phyloP scores from a whole-genome alignment of 2,329 filamentous ascomycete species.

The Albophoma yamanashiensis region DNA sequence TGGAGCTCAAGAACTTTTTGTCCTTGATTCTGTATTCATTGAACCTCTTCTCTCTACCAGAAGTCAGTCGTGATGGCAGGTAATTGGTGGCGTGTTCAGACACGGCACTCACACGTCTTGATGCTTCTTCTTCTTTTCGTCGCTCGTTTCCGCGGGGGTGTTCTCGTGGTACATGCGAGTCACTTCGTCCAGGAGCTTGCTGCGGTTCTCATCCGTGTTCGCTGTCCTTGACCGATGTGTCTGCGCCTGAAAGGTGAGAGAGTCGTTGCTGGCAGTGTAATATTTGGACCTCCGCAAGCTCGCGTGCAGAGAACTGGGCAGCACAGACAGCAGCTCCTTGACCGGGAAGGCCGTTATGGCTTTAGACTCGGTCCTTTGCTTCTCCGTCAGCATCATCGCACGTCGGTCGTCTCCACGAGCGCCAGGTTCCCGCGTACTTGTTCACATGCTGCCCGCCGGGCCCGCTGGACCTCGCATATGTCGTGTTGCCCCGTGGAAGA shows the following conservation, averaged over 20 bases:
- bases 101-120: conserved; percentile 29
- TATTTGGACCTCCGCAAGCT: conserved; percentile 42
- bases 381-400: conserved; percentile 19
- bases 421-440: conserved; percentile 31
- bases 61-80: conserved; percentile 3
- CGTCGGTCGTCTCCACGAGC: neutral
- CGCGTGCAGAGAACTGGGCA: conserved; percentile 37
- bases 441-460: conserved; percentile 54
- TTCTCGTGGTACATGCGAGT: conserved; percentile 32
- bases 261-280: conserved; percentile 40
- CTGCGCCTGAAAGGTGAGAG: conserved; percentile 44
- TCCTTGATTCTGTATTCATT: conserved; percentile 31
- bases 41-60: conserved; percentile 34
- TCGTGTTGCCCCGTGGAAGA: conserved; percentile 41
- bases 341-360: conserved; percentile 43
- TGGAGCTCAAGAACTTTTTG: conserved; percentile 38
- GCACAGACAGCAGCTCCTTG: conserved; percentile 28
- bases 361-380: conserved; percentile 47
- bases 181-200: conserved; percentile 38
- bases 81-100: neutral
- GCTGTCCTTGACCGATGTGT: conserved; percentile 38
- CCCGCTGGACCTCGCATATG: conserved; percentile 47
- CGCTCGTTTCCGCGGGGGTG: conserved; percentile 35
- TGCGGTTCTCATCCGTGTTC: conserved; percentile 42
- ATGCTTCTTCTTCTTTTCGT: conserved; percentile 37